Percentiles rank a stretch among this genome's conserved stretches.
These are phyloP conservation scores for Saccharomycopsis sp. DNA, from an alignment of 805 yeast species.

Conservation along the genomic window DNA sequence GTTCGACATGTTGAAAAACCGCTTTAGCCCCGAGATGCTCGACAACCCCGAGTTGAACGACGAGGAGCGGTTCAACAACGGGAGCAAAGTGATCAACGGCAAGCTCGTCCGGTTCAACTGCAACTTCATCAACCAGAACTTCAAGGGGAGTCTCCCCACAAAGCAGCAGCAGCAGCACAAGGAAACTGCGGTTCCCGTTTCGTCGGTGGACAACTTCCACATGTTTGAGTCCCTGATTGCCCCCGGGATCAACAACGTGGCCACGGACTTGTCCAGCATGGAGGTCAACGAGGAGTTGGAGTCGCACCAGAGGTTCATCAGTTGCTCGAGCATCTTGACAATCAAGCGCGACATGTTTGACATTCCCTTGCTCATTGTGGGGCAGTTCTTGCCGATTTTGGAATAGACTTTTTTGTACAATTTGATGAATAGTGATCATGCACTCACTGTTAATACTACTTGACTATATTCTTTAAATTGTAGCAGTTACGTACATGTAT, in stretches of 20 bases:
- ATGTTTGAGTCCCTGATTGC: slow-evolving; percentile 8
- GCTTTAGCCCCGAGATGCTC: slow-evolving; percentile 4
- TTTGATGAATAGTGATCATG: no score
- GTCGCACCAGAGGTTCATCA: slow-evolving; percentile 31
- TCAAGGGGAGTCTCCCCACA: slow-evolving; percentile 6
- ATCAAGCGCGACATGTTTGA: slow-evolving; percentile 77
- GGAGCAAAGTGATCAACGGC: slow-evolving; percentile 12
- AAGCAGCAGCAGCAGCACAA: no score
- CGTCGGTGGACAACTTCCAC: slow-evolving; percentile 8
- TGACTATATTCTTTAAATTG: no score
- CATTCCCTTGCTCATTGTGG: slow-evolving; percentile 75
- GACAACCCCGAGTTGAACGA: slow-evolving; percentile 15
- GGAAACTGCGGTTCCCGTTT: no score
- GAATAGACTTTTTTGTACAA: no score
- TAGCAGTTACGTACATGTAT: no score
- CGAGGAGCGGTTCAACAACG: slow-evolving; percentile 24
- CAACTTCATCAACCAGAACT: slow-evolving; percentile 18
- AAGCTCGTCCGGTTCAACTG: slow-evolving; percentile 20
- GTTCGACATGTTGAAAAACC: slow-evolving; percentile 10
- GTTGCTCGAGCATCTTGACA: slow-evolving; percentile 78
- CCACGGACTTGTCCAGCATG: slow-evolving; percentile 27
- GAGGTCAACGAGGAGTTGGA: slow-evolving; percentile 14
- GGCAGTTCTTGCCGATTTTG: slow-evolving; percentile 67
- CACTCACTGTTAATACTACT: no score
- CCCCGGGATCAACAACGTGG: slow-evolving; percentile 18